phyloP scores from a whole-genome alignment of 1,139 yeast species.

The Candida pseudoviswanathii region DNA sequence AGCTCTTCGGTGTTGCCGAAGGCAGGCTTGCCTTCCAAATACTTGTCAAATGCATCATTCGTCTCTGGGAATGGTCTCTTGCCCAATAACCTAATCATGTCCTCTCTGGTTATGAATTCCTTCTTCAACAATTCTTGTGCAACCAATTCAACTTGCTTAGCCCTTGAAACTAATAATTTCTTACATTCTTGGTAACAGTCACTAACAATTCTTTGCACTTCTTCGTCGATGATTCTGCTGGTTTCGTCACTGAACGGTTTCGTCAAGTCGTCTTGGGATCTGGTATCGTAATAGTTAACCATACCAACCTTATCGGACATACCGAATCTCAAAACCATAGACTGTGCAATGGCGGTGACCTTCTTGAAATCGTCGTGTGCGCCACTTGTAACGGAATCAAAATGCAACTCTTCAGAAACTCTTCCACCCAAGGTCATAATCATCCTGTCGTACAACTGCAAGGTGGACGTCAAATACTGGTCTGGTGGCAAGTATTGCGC shows the following conservation, averaged over 20 bases:
- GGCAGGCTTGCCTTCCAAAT: constrained; percentile 51
- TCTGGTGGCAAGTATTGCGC: constrained; percentile 97
- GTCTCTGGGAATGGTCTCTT: constrained; percentile 88
- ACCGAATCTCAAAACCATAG: constrained; percentile 91
- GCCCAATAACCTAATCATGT: constrained; percentile 84
- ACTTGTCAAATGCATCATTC: constrained; percentile 93
- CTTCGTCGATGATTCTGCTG: constrained; percentile 75
- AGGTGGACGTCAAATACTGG: constrained; percentile 75
- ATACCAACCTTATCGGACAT: constrained; percentile 88
- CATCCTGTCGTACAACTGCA: constrained; percentile 86
- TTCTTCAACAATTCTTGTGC: constrained; percentile 83
- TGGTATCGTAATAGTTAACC: constrained; percentile 61
- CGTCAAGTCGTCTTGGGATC: constrained; percentile 65
- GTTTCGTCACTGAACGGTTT: constrained; percentile 94
- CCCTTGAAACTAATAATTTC: constrained; percentile 65
- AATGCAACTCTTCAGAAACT: constrained; percentile 91
- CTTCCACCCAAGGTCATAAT: constrained; percentile 97
- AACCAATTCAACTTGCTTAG: constrained; percentile 74
- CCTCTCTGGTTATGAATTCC: constrained; percentile 88
- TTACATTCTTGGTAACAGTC: constrained; percentile 77
- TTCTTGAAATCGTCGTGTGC: constrained; percentile 96
- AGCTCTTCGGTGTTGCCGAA: constrained; percentile 29
- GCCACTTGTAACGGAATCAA: constrained; percentile 88
- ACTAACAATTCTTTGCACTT: constrained; percentile 77
- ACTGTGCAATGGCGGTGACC: constrained; percentile 91